These are phyloP conservation scores for Xylariomycetidae sp. DNA, from an alignment of 2,329 filamentous ascomycete genomes.

Conservation along the genomic window DNA sequence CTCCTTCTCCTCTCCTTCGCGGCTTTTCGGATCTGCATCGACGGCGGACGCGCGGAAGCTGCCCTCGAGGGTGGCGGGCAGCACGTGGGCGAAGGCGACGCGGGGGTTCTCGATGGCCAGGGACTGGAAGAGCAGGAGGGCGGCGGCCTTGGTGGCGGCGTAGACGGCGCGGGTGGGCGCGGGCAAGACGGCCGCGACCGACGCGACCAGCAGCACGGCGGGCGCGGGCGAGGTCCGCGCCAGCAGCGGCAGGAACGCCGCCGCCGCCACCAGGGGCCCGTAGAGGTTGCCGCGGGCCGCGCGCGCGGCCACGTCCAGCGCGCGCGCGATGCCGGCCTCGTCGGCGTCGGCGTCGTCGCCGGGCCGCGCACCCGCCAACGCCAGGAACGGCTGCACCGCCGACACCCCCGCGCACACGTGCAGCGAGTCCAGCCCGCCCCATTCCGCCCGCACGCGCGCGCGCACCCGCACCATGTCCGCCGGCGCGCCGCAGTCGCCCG, in stretches of 20 bases:
- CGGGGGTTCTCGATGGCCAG: slow-evolving; percentile 28
- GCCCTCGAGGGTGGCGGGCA: slow-evolving; percentile 29
- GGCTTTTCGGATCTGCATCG: slow-evolving; percentile 19
- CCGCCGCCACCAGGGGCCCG: slow-evolving; percentile 23
- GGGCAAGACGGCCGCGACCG: slow-evolving; percentile 24
- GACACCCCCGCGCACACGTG: slow-evolving; percentile 28
- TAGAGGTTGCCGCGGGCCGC: slow-evolving; percentile 25
- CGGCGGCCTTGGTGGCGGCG: slow-evolving; percentile 27
- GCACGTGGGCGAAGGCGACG: slow-evolving; percentile 24
- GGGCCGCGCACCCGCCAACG: slow-evolving; percentile 14
- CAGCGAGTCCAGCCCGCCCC: slow-evolving; percentile 27
- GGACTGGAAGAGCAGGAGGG: slow-evolving; percentile 26
- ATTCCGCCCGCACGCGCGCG: slow-evolving; percentile 15
- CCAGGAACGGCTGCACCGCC: slow-evolving; percentile 28
- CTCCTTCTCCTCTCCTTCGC: slow-evolving; percentile 3
- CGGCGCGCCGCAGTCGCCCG: slow-evolving; percentile 21
- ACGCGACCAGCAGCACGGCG: slow-evolving; percentile 23
- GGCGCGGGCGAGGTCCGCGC: slow-evolving; percentile 23
- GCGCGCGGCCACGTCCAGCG: slow-evolving; percentile 16
- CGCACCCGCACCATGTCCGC: slow-evolving; percentile 24
- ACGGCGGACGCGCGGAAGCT: slow-evolving; percentile 29
- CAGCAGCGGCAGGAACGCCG: slow-evolving; percentile 26
- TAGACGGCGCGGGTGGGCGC: slow-evolving; percentile 29
- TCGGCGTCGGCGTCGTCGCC: slow-evolving; percentile 11
- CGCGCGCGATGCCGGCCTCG: slow-evolving; percentile 16